Evolutionary conservation across 805 yeast genomes (phyloP).

Genomic region (Komagataella ulmi): DNA sequence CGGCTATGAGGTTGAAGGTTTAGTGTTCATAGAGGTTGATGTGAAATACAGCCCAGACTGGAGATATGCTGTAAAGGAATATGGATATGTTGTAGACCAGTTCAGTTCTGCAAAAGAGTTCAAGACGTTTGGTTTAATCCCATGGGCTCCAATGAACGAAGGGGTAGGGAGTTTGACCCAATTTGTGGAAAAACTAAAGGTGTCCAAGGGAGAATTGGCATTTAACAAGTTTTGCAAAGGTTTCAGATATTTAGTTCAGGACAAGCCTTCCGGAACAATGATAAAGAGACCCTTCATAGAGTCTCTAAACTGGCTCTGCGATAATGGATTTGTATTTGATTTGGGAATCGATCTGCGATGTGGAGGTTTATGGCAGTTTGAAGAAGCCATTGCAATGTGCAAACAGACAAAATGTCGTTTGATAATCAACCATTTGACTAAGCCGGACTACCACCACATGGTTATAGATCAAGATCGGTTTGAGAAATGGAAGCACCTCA

Average conservation of each 20-base stretch:
- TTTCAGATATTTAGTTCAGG: conserved; percentile 28
- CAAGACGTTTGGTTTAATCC: conserved; percentile 16
- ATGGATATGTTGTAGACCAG: conserved; percentile 11
- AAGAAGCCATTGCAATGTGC: conserved; percentile 20
- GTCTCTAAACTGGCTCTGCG: conserved; percentile 20
- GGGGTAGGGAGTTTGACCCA: conserved; percentile 14
- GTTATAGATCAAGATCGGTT: conserved; percentile 6
- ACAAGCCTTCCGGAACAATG: conserved; percentile 25
- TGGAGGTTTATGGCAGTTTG: conserved; percentile 26
- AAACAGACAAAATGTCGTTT: conserved; percentile 14
- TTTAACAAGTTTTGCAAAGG: conserved; percentile 18
- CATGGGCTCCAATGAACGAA: conserved; percentile 29
- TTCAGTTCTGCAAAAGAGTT: conserved; percentile 5
- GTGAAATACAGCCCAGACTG: conserved; percentile 13
- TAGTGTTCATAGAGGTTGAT: conserved; percentile 23
- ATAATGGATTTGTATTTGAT: conserved; percentile 20
- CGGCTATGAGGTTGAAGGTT: conserved; percentile 11
- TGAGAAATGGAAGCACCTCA: conserved; percentile 9
- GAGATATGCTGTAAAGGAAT: conserved; percentile 15
- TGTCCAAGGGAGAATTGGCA: conserved; percentile 4
- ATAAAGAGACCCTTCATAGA: conserved; percentile 14
- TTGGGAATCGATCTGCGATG: conserved; percentile 26
- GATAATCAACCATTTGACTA: conserved; percentile 28
- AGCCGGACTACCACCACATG: conserved; percentile 18
- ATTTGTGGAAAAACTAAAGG: conserved; percentile 7